Evolutionary conservation across 1,139 yeast species (phyloP).

Genomic region (Yamadazyma siamensis): DNA sequence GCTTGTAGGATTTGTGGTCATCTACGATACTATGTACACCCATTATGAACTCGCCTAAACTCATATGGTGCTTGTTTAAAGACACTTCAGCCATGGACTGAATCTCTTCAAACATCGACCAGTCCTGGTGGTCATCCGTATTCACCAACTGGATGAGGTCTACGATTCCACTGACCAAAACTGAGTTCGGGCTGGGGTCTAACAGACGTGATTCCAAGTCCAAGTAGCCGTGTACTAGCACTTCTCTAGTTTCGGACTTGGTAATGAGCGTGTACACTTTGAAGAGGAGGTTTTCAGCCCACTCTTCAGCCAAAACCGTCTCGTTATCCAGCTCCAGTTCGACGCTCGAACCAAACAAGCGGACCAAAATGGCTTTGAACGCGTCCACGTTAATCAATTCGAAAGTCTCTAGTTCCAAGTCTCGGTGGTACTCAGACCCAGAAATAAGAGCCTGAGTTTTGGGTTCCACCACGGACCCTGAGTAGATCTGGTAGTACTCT

Average conservation of each 20-base stretch:
- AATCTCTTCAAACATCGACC: conserved; percentile 24
- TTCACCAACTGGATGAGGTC: conserved; percentile 42
- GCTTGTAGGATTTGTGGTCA: conserved; percentile 15
- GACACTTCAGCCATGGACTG: conserved; percentile 8
- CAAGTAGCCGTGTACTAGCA: conserved; percentile 53
- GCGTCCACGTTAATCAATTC: conserved; percentile 20
- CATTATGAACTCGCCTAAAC: conserved; percentile 18
- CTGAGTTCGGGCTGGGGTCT: conserved; percentile 17
- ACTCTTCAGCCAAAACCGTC: conserved; percentile 22
- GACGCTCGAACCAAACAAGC: conserved; percentile 5
- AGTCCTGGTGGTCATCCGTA: conserved; percentile 13
- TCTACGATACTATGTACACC: conserved; percentile 15
- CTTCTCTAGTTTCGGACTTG: conserved; percentile 57
- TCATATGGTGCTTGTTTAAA: conserved; percentile 15
- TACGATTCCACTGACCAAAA: conserved; percentile 59
- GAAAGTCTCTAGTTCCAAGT: conserved; percentile 41
- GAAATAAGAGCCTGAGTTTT: conserved; percentile 29
- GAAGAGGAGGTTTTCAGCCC: conserved; percentile 31
- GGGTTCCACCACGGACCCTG: conserved; percentile 26
- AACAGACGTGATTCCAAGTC: conserved; percentile 26
- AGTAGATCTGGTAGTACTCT: conserved; percentile 40
- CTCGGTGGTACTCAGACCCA: conserved; percentile 41
- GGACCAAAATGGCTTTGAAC: conserved; percentile 15
- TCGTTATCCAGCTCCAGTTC: neutral
- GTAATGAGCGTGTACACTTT: conserved; percentile 37